Base-by-base conservation (phyloP, 495 filamentous ascomycete genomes). In the Hypoxylon lenormandii region DNA sequence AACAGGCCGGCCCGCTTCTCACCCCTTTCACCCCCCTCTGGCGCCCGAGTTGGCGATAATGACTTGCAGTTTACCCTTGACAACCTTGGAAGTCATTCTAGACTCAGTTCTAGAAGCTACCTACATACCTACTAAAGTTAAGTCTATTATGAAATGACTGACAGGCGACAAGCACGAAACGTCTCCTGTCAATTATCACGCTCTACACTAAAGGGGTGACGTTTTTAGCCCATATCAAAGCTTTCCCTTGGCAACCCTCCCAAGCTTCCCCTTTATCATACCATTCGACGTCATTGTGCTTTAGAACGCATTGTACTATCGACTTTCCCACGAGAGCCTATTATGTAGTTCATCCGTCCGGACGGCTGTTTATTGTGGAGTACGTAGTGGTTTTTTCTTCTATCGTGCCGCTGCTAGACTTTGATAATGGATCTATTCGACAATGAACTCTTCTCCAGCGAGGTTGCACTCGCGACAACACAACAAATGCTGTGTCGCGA, bases 251-350 rank as follows among this genome's bases (percentile, higher is more conserved):
- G 63, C 68, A 36, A 37, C 23, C 40, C 61, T 49, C n/a, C n/a
- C 66, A 66, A 53, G 65, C 19, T 58, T 66, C 57, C 48, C 59
- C 58, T 63, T 4, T 15, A 66, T 71, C 68, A 71, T 58, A 60
- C 68, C 68, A 71, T 43, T 66, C 68, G 58, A 71, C 68, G 68
- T 71, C 68, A 71, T 71, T 54, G 38, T 62, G 58, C 68, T 59
- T 71, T 42, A 19, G 46, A 7, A 45, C 26, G 63, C 49, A 57
- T 45, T 54, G 62, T 66, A 43, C 53, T 62, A 59, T 55, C 53
- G 46, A 66, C 45, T 55, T 58, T 28, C 23, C 46, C 61, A 70
- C 45, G 42, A 56, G 68, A 15, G n/a, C 6, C 55, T 36, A 26
- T 26, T 26, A n/a, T n/a, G n/a, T n/a, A 58, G 57, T 46, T 60